A percentile compares a stretch with the other conserved stretches of the same genome.
Evolutionary conservation across 805 yeast genomes (phyloP).

Genomic region (Osmozyma mogii): DNA sequence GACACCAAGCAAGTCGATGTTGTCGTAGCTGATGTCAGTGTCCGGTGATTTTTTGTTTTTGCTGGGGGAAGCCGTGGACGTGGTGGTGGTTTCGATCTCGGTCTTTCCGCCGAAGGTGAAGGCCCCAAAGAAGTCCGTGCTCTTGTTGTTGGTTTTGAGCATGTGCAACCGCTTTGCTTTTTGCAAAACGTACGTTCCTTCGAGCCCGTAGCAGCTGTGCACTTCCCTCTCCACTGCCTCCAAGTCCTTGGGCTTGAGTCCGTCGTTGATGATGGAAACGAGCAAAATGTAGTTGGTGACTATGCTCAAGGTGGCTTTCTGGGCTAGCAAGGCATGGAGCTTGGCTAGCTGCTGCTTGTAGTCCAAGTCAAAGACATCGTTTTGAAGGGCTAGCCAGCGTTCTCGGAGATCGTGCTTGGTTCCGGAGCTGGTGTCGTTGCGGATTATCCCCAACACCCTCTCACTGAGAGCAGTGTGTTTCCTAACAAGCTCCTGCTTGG

Average conservation of each 20-base stretch:
- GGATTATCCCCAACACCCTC: slow-evolving; percentile 42
- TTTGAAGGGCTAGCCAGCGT: slow-evolving; percentile 52
- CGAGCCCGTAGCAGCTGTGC: slow-evolving; percentile 57
- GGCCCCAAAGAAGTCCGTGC: slow-evolving; percentile 17
- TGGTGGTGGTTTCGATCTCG: slow-evolving; percentile 8
- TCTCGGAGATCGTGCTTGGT: slow-evolving; percentile 31
- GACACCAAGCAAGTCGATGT: slow-evolving; percentile 18
- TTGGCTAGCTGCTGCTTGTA: slow-evolving; percentile 23
- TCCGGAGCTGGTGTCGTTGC: slow-evolving; percentile 11
- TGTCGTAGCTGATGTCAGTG: slow-evolving; percentile 11
- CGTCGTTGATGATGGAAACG: slow-evolving; percentile 57
- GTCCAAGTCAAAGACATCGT: slow-evolving; percentile 49
- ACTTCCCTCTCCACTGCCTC: slow-evolving; percentile 47
- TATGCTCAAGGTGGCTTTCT: slow-evolving; percentile 29
- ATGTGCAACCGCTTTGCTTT: slow-evolving; percentile 43
- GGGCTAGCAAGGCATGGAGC: slow-evolving; percentile 31
- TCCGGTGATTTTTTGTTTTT: slow-evolving; percentile 2
- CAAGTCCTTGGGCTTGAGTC: slow-evolving; percentile 59
- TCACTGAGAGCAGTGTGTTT: slow-evolving; percentile 75
- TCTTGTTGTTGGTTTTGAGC: slow-evolving; percentile 22
- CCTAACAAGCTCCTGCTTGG: slow-evolving; percentile 58
- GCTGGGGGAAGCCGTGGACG: slow-evolving; percentile 5
- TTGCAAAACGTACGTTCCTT: slow-evolving; percentile 39
- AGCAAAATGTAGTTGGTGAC: slow-evolving; percentile 49
- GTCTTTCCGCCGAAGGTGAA: slow-evolving; percentile 11